phyloP scores from a whole-genome alignment of 2,329 filamentous ascomycete species.

The Trichothecium roseum region DNA sequence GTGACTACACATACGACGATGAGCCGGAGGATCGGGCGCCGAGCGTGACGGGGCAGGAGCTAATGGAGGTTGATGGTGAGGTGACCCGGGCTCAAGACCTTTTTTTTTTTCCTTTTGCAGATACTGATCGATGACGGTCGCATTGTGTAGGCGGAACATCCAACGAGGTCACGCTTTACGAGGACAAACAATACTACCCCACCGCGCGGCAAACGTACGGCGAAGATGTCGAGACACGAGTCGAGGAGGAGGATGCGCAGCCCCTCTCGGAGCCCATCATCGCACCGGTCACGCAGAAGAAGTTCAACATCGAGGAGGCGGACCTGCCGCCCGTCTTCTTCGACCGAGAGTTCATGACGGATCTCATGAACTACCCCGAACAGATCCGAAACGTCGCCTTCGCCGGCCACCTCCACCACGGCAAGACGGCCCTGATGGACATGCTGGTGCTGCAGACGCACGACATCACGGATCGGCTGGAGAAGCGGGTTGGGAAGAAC shows the following conservation, averaged over 20 bases:
- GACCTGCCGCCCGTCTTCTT: constrained; percentile 84
- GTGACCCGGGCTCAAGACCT: too few relatives aligned
- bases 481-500: constrained; percentile 71
- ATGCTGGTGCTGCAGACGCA: constrained; percentile 97
- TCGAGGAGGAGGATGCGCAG: constrained; percentile 95
- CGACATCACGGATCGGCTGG: constrained; percentile 67
- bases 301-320: constrained; percentile 86
- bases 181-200: constrained; percentile 99
- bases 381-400: constrained; percentile 90
- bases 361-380: constrained; percentile 91
- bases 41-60: constrained; percentile 60
- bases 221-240: constrained; percentile 84
- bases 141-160: constrained; percentile 59
- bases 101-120: too few relatives aligned
- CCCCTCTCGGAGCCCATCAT: constrained; percentile 88
- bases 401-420: constrained; percentile 89
- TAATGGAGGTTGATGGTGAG: constrained; percentile 86
- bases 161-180: constrained; percentile 94
- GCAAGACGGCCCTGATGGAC: constrained; percentile 97
- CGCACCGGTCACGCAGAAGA: constrained; percentile 85
- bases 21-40: constrained; percentile 52
- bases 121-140: not conserved
- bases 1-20: constrained; percentile 75
- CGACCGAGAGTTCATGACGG: constrained; percentile 84
- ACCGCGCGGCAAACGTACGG: constrained; percentile 96